Base-by-base conservation (phyloP, 192 early-diverging fungal species). In the Podochytrium sp. region DNA sequence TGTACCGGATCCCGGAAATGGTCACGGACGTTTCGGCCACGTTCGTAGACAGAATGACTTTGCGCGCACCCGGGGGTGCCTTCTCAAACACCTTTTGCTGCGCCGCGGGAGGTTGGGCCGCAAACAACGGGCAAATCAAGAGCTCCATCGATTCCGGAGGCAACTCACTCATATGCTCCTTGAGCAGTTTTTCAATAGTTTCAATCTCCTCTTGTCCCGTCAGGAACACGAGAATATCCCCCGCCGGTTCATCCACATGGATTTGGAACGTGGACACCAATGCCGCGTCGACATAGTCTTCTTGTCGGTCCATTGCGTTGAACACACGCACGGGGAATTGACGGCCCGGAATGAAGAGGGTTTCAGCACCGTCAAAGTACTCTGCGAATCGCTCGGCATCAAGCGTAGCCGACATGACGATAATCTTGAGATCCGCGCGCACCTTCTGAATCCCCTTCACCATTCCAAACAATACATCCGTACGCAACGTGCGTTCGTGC, bases 21-120 rank as follows among this genome's bases (percentile, higher is more conserved):
- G 98, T 99, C 67, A 99, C 91, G 66, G 93, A 95, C 0, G 98
- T 97, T 84, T 99, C 98, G 20, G 98, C 98, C 78, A 99, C 95
- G 77, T 99, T 99, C 0, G 98, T 99, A 0, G 95, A 88, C 34
- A 99, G 81, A 69, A 99, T 93, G 7, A 97, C 88, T 76, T 99
- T 99, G 18, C 98, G 89, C 1, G 90, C 90, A 33, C 89, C 89
- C 32, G 81, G 86, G 2, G 96, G 98, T 12, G 94, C 88, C 4
- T 91, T 89, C 38, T 93, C 89, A 84, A 99, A 99, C 27, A 98
- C 95, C 51, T 81, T 80, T 63, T 93, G 86, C 74, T 99, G 98
- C 40, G 95, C 93, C 4, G 89, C 85, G 1, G 93, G 87, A 23
- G 96, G 95, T 37, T 96, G 87, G 12, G 95, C 91, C 0, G 96